phyloP scores from a whole-genome alignment of 305 asterid genomes.

The Fraxinus floribunda region DNA sequence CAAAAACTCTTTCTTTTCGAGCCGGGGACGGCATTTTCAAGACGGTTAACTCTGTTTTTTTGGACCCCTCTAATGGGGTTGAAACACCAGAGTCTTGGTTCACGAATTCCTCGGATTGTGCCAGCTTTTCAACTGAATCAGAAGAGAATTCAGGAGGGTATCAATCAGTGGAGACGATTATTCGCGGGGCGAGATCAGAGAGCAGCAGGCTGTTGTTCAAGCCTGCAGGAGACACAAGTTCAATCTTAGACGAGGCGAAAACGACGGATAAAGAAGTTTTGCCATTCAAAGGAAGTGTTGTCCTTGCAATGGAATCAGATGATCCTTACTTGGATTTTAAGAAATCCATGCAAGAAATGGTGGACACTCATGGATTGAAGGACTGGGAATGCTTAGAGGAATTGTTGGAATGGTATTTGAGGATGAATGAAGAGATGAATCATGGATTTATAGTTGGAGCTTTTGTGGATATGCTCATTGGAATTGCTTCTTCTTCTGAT shows the following conservation, averaged over 20 bases:
- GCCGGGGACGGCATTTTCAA: constrained; percentile 55
- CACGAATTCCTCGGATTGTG: constrained; percentile 53
- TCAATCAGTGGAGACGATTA: constrained; percentile 47
- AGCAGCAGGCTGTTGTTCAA: constrained; percentile 49
- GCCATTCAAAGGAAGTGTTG: constrained; percentile 57
- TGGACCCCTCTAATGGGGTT: constrained; percentile 44
- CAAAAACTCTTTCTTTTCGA: constrained; percentile 69
- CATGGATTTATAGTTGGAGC: constrained; percentile 66
- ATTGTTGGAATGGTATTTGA: constrained; percentile 60
- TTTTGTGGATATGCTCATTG: constrained; percentile 56
- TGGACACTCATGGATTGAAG: constrained; percentile 57
- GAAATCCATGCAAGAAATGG: constrained; percentile 74
- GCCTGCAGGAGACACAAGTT: constrained; percentile 49
- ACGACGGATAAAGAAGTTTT: neutral
- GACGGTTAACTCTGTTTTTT: constrained; percentile 72
- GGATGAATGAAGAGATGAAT: constrained; percentile 53
- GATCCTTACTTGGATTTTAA: constrained; percentile 70
- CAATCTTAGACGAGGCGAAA: constrained; percentile 27
- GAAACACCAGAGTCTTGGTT: constrained; percentile 57
- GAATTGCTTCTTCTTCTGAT: constrained; percentile 17
- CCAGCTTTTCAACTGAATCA: constrained; percentile 54
- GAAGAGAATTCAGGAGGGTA: constrained; percentile 26
- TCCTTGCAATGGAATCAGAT: constrained; percentile 59
- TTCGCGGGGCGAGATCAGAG: constrained; percentile 47
- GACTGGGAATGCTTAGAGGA: constrained; percentile 74